Evolutionary conservation across 208 protist species (phyloP).

Genomic region (Crithidia bombi): DNA sequence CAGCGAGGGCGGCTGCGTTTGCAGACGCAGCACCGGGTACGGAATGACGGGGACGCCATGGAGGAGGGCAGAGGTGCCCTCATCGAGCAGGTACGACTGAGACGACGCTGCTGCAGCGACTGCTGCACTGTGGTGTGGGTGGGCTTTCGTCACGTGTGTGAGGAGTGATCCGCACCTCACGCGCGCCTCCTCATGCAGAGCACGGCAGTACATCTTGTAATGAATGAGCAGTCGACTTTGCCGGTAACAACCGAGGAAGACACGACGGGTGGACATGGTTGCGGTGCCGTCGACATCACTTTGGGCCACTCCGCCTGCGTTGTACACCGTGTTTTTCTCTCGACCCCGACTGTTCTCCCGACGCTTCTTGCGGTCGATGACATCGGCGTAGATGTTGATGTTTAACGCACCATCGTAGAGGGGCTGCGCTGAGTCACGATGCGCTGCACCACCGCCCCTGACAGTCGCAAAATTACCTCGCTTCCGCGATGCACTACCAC

Average conservation of each 20-base stretch:
- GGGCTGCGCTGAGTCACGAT: conserved; percentile 15
- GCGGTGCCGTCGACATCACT: neutral
- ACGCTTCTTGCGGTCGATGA: neutral
- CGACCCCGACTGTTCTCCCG: neutral
- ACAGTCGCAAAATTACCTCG: neutral
- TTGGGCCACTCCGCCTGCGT: neutral
- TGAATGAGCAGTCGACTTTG: conserved; percentile 80
- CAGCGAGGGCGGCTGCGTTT: conserved; percentile 40
- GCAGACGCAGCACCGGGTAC: conserved; percentile 61
- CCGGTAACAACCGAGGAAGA: conserved; percentile 74
- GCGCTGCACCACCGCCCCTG: neutral
- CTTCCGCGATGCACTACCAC: neutral
- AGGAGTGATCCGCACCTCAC: conserved; percentile 24
- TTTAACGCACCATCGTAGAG: conserved; percentile 42
- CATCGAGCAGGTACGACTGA: conserved; percentile 4
- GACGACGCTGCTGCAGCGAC: neutral
- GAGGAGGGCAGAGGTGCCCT: conserved; percentile 12
- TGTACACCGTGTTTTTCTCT: neutral
- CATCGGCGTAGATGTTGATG: conserved; percentile 52
- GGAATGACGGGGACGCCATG: conserved; percentile 53
- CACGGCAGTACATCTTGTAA: conserved; percentile 81
- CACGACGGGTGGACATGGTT: neutral
- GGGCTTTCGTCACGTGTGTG: conserved; percentile 26
- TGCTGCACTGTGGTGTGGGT: neutral
- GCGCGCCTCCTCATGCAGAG: conserved; percentile 71